These are phyloP conservation scores for Cyclostephanos invisitatus DNA, from an alignment of 108 stramenopile species.

Conservation along the genomic window DNA sequence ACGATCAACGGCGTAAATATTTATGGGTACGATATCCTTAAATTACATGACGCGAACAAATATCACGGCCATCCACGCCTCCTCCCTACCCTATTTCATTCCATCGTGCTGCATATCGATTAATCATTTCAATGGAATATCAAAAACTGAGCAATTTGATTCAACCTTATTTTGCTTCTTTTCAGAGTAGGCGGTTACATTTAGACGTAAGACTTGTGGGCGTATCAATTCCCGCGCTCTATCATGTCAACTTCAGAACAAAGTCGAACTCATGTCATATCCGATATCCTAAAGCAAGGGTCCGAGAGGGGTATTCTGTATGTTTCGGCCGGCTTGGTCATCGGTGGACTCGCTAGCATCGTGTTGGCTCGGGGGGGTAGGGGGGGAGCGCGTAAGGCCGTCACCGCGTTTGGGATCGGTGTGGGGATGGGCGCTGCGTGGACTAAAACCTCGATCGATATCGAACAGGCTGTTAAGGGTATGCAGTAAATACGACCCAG, in stretches of 20 bases:
- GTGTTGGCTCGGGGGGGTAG: constrained; percentile 52
- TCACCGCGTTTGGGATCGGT: constrained; percentile 51
- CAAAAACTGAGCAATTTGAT: no score
- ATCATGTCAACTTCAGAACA: constrained; percentile 27
- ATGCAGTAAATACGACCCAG: constrained; percentile 26
- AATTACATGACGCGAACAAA: no score
- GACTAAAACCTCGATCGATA: constrained; percentile 54
- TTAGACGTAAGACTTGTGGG: no score
- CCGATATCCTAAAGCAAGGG: constrained; percentile 49
- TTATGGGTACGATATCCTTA: no score
- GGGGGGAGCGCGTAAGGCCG: constrained; percentile 49
- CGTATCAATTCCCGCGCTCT: no score
- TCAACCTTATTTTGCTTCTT: no score
- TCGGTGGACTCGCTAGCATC: constrained; percentile 52
- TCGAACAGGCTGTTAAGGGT: constrained; percentile 48
- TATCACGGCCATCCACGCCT: no score
- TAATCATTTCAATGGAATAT: no score
- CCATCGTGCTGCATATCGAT: no score
- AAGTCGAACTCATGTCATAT: constrained; percentile 34
- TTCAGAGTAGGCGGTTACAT: no score
- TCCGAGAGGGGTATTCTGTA: constrained; percentile 46
- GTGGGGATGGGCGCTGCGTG: constrained; percentile 52
- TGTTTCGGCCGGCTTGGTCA: constrained; percentile 46
- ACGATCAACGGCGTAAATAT: no score
- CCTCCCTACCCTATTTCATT: no score